phyloP scores from a whole-genome alignment of 352 stramenopile species.

The Phytophthora uliginosa region DNA sequence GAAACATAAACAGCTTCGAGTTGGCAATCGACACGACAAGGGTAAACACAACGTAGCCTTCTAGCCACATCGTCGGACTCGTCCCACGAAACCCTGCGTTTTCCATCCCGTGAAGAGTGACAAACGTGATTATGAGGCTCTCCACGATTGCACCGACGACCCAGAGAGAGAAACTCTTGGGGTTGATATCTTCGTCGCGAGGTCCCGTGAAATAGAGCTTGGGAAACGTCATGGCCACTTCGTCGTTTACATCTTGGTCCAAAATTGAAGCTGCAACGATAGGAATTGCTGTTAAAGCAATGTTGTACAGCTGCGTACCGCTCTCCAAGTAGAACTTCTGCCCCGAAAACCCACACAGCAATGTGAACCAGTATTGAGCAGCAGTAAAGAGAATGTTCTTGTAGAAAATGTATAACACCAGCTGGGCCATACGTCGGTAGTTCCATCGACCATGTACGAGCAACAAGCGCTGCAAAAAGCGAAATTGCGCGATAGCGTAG shows the following conservation, averaged over 20 bases:
- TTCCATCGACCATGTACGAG: conserved; percentile 94
- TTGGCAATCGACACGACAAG: conserved; percentile 84
- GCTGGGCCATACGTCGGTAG: conserved; percentile 90
- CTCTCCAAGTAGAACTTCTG: conserved; percentile 90
- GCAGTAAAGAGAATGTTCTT: conserved; percentile 92
- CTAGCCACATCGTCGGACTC: conserved; percentile 77
- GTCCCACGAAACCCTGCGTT: conserved; percentile 45
- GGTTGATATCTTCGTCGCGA: conserved; percentile 77
- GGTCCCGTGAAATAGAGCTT: conserved; percentile 77
- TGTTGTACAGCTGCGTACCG: conserved; percentile 86
- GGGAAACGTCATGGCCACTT: conserved; percentile 73
- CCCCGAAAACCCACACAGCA: conserved; percentile 79
- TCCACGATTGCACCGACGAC: conserved; percentile 77
- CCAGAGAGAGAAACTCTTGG: conserved; percentile 71
- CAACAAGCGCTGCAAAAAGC: conserved; percentile 91
- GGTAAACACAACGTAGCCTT: conserved; percentile 87
- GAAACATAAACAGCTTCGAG: conserved; percentile 81
- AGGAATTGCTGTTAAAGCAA: conserved; percentile 74
- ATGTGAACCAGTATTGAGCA: conserved; percentile 83
- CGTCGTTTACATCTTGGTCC: conserved; percentile 79
- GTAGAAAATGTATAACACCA: conserved; percentile 96
- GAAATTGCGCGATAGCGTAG: conserved; percentile 95
- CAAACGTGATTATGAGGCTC: conserved; percentile 77
- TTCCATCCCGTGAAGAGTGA: conserved; percentile 55
- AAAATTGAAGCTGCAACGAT: conserved; percentile 78